These are phyloP conservation scores for Venturiaceae sp. DNA, from an alignment of 2,329 filamentous ascomycete species.

Conservation along the genomic window DNA sequence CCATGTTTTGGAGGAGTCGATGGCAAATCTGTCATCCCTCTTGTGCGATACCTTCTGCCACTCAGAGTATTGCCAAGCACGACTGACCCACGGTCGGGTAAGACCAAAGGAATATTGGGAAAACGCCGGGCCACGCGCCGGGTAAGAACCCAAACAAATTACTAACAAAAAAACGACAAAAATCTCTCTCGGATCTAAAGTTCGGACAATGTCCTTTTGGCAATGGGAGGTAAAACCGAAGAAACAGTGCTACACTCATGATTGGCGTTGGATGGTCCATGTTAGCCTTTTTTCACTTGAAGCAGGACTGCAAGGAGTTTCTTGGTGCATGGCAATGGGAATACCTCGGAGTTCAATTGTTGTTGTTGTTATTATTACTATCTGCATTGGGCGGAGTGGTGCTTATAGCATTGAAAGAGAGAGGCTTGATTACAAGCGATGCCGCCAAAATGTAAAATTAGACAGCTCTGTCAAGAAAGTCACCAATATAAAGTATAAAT, in stretches of 20 bases:
- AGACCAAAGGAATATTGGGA: not conserved
- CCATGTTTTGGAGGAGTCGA: not conserved
- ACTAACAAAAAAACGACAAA: not conserved
- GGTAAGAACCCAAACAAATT: not conserved
- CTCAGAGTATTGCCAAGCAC: not conserved
- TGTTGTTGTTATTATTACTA: not conserved
- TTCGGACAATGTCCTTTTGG: not conserved
- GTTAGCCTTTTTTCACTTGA: not conserved
- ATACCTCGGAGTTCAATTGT: not conserved
- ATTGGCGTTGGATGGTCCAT: not conserved
- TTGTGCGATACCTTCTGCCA: not conserved
- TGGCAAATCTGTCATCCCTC: not conserved
- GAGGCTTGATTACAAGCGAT: not conserved
- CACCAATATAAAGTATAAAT: not conserved
- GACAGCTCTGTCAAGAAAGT: not conserved
- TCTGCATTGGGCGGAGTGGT: not conserved
- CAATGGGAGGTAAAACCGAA: not conserved
- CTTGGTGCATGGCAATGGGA: not conserved
- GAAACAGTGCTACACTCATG: not conserved
- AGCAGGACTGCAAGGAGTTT: not conserved
- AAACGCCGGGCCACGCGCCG: not conserved
- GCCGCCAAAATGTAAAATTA: not conserved
- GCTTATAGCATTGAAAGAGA: not conserved
- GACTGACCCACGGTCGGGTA: not conserved
- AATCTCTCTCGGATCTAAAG: slow-evolving; percentile 1